Evolutionary conservation across 805 yeast species (phyloP), one percentile per base, ranked within the genome.

Genomic region (Kuraishia piskuri): DNA sequence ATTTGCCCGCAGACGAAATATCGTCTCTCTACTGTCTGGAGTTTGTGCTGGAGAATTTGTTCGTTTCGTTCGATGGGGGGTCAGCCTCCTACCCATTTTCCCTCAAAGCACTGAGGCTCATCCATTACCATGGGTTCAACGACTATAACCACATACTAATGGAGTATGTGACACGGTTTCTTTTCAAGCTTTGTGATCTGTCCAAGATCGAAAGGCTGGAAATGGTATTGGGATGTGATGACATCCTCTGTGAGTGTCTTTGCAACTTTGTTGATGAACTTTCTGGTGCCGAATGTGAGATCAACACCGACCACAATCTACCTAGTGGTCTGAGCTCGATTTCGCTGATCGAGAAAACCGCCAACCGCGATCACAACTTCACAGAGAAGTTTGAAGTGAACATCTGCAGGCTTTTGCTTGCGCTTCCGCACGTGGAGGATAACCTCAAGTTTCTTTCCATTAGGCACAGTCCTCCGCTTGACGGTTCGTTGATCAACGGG

Each of bases 401-500:
- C 10, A 67, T 79, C 2, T 73, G 79, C 21, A 64, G 72, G 26
- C 72, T 81, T 50, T 56, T 80, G 5, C 53, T 68, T 6, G 58
- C 62, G 8, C 48, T 78, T 2, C 73, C 77, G 0, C 53, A 66
- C 12, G 64, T 62, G 3, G 50, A 54, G 3, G 56, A 58, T 1
- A 63, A 63, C 2, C 56, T 83, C 40, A 65, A 64, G 25, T 73
- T 65, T 49, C 64, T 86, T 20, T 69, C 78, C 9, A 71, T 86
- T n/a, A 70, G 75, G 20, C 90, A 86, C 63, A 71, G 71, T 24
- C 79, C 86, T 2, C 87, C 88, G 2, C 40, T 64, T 2, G 79
- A 79, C 61, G 88, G 86, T 0, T 70, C 73, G 37, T 74, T 83
- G 14, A 70, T 66, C 19, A 87, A 85, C 63, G 88, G 89, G 1